Evolutionary conservation across 148 eudicot genomes (phyloP), one percentile per base, ranked within the genome.

Genomic region (Rhododendron mucronatum): DNA sequence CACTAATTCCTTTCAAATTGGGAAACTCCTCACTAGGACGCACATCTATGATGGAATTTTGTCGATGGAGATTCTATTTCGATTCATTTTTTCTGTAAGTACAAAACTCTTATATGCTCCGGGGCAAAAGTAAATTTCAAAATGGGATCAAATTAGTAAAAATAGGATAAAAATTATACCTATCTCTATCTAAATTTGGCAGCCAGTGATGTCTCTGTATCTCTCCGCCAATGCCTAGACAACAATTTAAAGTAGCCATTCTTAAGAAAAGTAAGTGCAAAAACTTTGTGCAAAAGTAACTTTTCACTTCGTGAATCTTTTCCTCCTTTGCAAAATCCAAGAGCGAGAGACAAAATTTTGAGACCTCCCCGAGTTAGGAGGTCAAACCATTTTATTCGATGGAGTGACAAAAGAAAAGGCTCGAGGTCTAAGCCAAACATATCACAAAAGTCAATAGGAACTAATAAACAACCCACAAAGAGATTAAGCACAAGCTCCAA

Each of bases 401-500:
- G 28, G 37, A 69, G 16, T 28, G 35, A 67, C 3, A 23, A n/a
- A 71, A 28, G 37, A 71, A 71, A 30, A 33, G 76, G 39, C 39
- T 71, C 39, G 18, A 28, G 82, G 61, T 50, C 28, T 26, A 5
- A 47, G 35, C 16, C 30, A 48, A n/a, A 41, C 4, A 21, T 59
- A 59, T 21, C 14, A 1, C 18, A 79, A 48, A 79, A 48, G 37
- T 26, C 13, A 11, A 48, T 26, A 26, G 57, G 57, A 79, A 79
- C 57, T 51, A 51, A 3, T 51, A 77, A 47, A 79, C 6, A 37
- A 39, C 44, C 79, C 79, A 44, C 30, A 53, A 18, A 71, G 75
- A 59, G n/a, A 7, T 59, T 48, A 79, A 12, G 65, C 83, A 80
- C 83, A 65, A 81, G 65, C 65, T 23, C 37, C 65, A 50, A 86